Evolutionary conservation across 768 basidiomycete species (phyloP).

Genomic region (Baorangia bicolor): DNA sequence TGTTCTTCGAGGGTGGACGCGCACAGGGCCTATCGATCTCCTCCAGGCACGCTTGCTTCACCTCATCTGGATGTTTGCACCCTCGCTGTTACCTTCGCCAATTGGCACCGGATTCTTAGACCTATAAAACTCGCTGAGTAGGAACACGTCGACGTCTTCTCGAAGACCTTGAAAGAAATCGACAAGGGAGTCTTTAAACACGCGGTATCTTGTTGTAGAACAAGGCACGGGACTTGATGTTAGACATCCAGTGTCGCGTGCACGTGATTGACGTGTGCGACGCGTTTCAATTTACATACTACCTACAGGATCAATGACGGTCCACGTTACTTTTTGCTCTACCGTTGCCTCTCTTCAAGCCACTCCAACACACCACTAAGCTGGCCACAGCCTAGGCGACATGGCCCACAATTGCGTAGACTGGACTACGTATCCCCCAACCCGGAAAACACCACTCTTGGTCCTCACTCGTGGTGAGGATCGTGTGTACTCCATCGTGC

Average conservation of each 20-base stretch:
- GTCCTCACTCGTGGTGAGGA: conserved; percentile 17
- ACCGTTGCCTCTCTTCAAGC: too few relatives aligned
- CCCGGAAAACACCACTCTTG: conserved; percentile 18
- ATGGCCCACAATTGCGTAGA: conserved; percentile 30
- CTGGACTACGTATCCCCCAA: conserved; percentile 23
- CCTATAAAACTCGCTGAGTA: background rate
- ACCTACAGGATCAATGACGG: background rate
- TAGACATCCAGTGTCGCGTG: background rate
- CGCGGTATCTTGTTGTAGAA: background rate
- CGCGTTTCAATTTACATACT: conserved; percentile 1
- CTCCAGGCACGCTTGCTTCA: background rate
- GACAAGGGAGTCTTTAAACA: background rate
- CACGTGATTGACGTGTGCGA: conserved; percentile 14
- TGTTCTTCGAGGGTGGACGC: background rate
- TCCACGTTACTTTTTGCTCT: background rate
- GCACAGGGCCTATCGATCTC: too few relatives aligned
- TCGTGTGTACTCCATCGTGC: conserved; percentile 19
- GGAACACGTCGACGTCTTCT: background rate
- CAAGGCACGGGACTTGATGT: background rate
- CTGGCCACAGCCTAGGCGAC: background rate
- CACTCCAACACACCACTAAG: background rate
- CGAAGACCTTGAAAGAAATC: background rate
- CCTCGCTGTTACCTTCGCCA: background rate
- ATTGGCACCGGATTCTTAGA: background rate
- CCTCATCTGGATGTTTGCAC: background rate